phyloP scores from a whole-genome alignment of 164 flowering plant species.

The Chloranthus sessilifolius region DNA sequence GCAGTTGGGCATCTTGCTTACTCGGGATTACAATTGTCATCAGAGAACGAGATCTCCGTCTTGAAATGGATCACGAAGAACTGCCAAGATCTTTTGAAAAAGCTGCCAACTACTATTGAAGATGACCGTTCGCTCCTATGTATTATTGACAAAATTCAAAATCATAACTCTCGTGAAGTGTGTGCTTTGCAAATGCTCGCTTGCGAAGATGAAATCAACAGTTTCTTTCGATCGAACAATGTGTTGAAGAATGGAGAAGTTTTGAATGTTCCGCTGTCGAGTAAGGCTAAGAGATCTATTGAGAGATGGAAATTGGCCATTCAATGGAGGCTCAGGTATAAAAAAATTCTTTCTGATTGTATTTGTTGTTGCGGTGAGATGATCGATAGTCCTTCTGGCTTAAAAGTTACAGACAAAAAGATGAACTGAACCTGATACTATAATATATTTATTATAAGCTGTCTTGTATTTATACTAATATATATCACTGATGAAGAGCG shows the following conservation, averaged over 20 bases:
- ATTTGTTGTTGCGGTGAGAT: constrained; percentile 40
- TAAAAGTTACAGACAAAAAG: constrained; percentile 4
- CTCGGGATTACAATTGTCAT: constrained; percentile 65
- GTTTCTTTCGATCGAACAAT: constrained; percentile 38
- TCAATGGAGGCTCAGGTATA: constrained; percentile 77
- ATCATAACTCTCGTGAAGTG: constrained; percentile 12
- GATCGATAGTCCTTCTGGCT: constrained; percentile 21
- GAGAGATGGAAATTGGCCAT: constrained; percentile 73
- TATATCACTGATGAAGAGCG: neutral
- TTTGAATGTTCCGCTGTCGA: constrained; percentile 12
- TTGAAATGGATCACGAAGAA: constrained; percentile 50
- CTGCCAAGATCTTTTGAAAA: constrained; percentile 38
- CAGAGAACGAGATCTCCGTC: constrained; percentile 54
- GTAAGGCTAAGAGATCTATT: constrained; percentile 30
- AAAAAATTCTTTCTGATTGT: constrained; percentile 50
- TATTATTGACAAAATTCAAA: constrained; percentile 32
- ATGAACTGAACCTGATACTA: neutral
- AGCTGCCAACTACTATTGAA: constrained; percentile 48
- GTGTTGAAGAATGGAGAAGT: constrained; percentile 9
- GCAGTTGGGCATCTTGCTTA: constrained; percentile 60
- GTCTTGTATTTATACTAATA: neutral
- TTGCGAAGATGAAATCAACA: constrained; percentile 30
- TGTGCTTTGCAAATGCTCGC: constrained; percentile 12
- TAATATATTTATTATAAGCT: neutral
- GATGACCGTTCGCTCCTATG: constrained; percentile 46